Conservation (phyloP, 2,329 filamentous ascomycete species). For the Hypoxylon sp. region DNA sequence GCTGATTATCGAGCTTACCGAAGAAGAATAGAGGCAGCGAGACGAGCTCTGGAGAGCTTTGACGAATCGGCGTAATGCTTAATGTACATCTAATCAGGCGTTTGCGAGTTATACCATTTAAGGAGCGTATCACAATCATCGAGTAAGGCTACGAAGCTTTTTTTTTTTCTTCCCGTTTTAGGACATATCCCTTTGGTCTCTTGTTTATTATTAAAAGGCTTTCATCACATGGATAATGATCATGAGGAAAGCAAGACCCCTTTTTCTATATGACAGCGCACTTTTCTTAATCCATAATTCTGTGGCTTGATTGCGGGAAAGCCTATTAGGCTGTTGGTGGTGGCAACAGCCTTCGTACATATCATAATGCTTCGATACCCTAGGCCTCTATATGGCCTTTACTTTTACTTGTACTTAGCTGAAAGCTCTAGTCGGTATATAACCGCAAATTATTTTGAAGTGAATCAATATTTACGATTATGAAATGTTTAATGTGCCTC, state of each 20-base stretch:
- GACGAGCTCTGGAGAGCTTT: slow-evolving; percentile 79
- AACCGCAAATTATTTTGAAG: slow-evolving; percentile 13
- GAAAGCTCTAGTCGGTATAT: slow-evolving; percentile 29
- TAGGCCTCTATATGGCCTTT: slow-evolving; percentile 20
- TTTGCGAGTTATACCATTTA: slow-evolving; percentile 43
- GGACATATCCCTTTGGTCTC: slow-evolving; percentile 19
- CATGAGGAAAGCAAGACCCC: slow-evolving; percentile 34
- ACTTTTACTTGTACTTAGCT: slow-evolving; percentile 38
- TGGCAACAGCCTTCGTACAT: slow-evolving; percentile 19
- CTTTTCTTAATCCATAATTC: slow-evolving; percentile 25
- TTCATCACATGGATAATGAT: slow-evolving; percentile 38
- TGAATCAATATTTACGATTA: slow-evolving; percentile 46
- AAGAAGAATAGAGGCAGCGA: slow-evolving; percentile 80
- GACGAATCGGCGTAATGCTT: slow-evolving; percentile 57
- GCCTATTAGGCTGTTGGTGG: slow-evolving; percentile 1
- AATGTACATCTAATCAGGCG: slow-evolving; percentile 34
- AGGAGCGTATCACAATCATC: slow-evolving; percentile 21
- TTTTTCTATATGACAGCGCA: slow-evolving; percentile 30
- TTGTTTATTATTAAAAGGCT: slow-evolving; percentile 17
- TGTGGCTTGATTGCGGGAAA: slow-evolving; percentile 5
- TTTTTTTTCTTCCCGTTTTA: slow-evolving; percentile 24
- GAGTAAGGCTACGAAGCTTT: slow-evolving; percentile 11
- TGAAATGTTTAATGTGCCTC: slow-evolving; percentile 36
- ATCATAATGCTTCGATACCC: slow-evolving; percentile 45
- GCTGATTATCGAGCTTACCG: slow-evolving; percentile 76